Conservation (phyloP, 1,284 basidiomycete species). For the Serendipita sp. region DNA sequence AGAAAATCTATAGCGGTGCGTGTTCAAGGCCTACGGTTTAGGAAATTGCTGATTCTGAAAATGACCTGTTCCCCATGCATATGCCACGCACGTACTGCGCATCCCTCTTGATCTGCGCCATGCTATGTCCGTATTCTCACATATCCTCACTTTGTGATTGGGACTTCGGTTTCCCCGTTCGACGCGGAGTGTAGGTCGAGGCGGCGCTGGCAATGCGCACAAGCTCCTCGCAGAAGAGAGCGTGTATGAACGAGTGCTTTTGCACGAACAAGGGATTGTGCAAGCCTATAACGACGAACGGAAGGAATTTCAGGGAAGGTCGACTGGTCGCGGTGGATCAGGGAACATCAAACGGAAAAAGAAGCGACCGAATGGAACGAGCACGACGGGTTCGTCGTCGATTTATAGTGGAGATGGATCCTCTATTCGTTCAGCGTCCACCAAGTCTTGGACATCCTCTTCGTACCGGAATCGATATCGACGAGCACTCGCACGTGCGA, state of each 20-base stretch:
- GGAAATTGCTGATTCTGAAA: too few relatives aligned
- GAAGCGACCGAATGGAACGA: not conserved
- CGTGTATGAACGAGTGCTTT: not conserved
- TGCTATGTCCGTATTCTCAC: too few relatives aligned
- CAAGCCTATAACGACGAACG: not conserved
- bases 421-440: not conserved
- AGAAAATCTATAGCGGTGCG: not conserved
- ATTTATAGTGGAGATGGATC: not conserved
- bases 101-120: too few relatives aligned
- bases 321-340: not conserved
- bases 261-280: not conserved
- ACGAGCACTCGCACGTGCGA: not conserved
- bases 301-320: not conserved
- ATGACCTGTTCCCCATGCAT: too few relatives aligned
- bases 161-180: too few relatives aligned
- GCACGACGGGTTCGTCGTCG: not conserved
- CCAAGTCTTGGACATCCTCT: not conserved
- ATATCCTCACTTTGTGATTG: too few relatives aligned
- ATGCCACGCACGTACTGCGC: too few relatives aligned
- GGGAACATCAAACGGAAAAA: constrained; percentile 2
- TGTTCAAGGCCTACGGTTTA: not conserved
- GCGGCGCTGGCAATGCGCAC: not conserved
- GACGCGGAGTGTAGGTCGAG: not conserved
- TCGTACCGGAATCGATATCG: not conserved
- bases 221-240: not conserved